Evolutionary conservation across 2,329 filamentous ascomycete genomes (phyloP).

Genomic region (Aspergillus sp.): DNA sequence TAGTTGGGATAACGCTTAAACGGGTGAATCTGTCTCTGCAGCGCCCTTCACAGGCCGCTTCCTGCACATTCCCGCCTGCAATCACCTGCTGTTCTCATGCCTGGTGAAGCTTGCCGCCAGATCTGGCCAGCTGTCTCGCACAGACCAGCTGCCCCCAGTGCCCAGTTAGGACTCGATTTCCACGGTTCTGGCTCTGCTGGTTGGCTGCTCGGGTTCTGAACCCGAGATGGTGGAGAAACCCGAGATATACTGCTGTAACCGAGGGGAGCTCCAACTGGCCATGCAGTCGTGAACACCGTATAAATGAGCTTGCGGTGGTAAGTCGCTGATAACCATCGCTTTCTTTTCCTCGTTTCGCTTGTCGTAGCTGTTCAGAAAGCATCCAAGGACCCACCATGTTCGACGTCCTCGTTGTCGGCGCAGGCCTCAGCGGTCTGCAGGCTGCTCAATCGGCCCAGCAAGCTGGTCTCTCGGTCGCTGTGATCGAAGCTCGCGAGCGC

Average conservation of each 20-base stretch:
- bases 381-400: too few species aligned
- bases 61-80: too few species aligned
- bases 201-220: not conserved
- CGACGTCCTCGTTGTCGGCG: slow-evolving; percentile 40
- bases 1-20: too few species aligned
- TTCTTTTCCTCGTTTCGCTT: too few species aligned
- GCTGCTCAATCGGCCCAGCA: slow-evolving; percentile 34
- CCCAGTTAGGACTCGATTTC: not conserved
- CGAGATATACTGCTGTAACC: not conserved
- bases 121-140: too few species aligned
- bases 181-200: not conserved
- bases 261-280: not conserved
- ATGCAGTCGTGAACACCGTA: not conserved
- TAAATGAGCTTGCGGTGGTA: not conserved
- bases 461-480: slow-evolving; percentile 32
- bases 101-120: too few species aligned
- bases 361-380: too few species aligned
- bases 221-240: not conserved
- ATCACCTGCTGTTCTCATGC: too few species aligned
- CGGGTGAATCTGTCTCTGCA: too few species aligned
- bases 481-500: slow-evolving; percentile 46
- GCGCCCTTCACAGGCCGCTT: too few species aligned
- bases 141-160: too few species aligned
- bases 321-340: too few species aligned
- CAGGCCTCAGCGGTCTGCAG: slow-evolving; percentile 40